Evolutionary conservation across 2,329 filamentous ascomycete species (phyloP), one percentile per base, ranked within the genome.

Genomic region (Grosmannia serpens): DNA sequence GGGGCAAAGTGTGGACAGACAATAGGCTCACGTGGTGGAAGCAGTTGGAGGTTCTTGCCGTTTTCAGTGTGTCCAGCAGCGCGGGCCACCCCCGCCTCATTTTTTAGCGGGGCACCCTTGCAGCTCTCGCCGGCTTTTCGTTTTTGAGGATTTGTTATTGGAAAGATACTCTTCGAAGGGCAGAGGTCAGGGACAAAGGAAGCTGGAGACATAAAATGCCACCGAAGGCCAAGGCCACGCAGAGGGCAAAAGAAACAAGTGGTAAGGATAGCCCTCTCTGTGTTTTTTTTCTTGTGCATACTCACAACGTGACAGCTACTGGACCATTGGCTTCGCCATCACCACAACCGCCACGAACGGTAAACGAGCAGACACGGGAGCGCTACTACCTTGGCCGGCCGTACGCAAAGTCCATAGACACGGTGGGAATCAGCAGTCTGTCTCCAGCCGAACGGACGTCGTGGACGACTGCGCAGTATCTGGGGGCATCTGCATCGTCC

Each of bases 351-450:
- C 66, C 69, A 11, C 69, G 71, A 62, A 83, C 80, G 20, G 66
- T 81, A 64, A 70, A 71, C 69, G 75, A 81, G 61, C 76, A 74
- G 56, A 74, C 74, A 62, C 69, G 71, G 59, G 70, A 76, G 60
- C 74, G 73, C 59, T 78, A 75, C 71, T 74, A 75, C 70, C 70
- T 73, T 59, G 77, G 77, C 57, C 79, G 79, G 63, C 79, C 79
- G 10, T 67, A 75, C 70, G 72, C 77, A 59, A 69, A 73, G 59
- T 69, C 71, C 35, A 69, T 75, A 63, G 73, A 77, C 61, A 68
- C 76, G 62, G 70, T 70, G 58, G 77, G 76, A 53, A 67, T 78
- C 62, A 66, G 73, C 44, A 72, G 70, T 52, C 72, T 82, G 44
- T 75, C 73, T 11, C 69, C 75, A 3, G 70, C 73, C 57, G 79